Evolutionary conservation across 169 alveolate genomes (phyloP).

Genomic region (Cryptosporidium parvum): DNA sequence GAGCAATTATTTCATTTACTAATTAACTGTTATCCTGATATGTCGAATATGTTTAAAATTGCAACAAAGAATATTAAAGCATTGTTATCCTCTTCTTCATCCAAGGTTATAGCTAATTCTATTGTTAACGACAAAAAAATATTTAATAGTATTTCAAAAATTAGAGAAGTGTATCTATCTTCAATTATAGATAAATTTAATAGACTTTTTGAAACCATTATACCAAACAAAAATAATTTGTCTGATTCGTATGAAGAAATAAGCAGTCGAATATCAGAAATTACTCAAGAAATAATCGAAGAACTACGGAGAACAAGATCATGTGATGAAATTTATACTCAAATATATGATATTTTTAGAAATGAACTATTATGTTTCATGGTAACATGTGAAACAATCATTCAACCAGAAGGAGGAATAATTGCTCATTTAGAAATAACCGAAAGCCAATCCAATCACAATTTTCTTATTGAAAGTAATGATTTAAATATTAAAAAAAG

Average conservation of each 20-base stretch:
- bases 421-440: conserved; percentile 1
- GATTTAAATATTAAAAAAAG: not conserved
- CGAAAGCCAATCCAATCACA: not conserved
- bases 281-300: conserved; percentile 5
- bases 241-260: not conserved
- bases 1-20: conserved; percentile 60
- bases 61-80: conserved; percentile 27
- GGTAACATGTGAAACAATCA: conserved; percentile 46
- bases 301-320: not conserved
- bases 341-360: conserved; percentile 32
- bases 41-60: conserved; percentile 15
- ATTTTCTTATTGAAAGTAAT: not conserved
- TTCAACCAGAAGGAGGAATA: conserved; percentile 73
- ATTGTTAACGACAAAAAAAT: conserved; percentile 4
- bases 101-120: not conserved
- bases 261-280: not conserved
- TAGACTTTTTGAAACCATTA: conserved; percentile 12
- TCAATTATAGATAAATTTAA: not conserved
- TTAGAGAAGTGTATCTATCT: conserved; percentile 31
- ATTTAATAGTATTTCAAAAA: conserved; percentile 4
- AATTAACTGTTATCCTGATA: conserved; percentile 56
- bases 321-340: not conserved
- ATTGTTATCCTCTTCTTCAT: conserved; percentile 13
- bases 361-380: conserved; percentile 45
- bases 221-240: not conserved